Evolutionary conservation across 148 eudicot species (phyloP).

Genomic region (Fallopia convolvulus): DNA sequence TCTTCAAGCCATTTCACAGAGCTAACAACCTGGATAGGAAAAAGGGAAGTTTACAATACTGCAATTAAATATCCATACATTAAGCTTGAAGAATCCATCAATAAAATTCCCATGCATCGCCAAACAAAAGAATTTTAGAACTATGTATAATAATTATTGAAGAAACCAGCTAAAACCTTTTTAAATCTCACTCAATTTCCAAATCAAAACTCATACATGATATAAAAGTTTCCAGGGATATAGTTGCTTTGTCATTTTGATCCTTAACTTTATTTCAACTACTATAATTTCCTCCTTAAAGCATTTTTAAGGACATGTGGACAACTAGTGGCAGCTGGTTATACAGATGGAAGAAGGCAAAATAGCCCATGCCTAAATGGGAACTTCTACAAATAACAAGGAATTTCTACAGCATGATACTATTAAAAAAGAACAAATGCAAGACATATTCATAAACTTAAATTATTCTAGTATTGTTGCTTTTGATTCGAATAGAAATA

Average conservation of each 20-base stretch:
- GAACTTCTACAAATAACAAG: conserved; percentile 1
- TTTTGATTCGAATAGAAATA: background rate
- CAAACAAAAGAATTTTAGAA: background rate
- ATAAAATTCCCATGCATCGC: background rate
- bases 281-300: background rate
- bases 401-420: background rate
- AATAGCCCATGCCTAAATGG: background rate
- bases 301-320: background rate
- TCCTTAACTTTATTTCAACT: background rate
- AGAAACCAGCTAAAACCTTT: background rate
- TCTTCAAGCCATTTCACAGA: conserved; percentile 99
- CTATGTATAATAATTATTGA: background rate
- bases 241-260: background rate
- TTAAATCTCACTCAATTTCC: background rate
- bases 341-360: background rate
- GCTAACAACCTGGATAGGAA: conserved; percentile 72
- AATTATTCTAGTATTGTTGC: background rate
- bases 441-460: background rate
- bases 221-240: conserved; percentile 1
- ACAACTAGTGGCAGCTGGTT: background rate
- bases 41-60: background rate
- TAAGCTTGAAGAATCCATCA: background rate
- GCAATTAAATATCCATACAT: background rate
- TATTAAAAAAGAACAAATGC: background rate
- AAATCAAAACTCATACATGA: background rate